These are phyloP conservation scores for Fistulifera pelliculosa DNA, from an alignment of 108 stramenopile species.

Conservation along the genomic window DNA sequence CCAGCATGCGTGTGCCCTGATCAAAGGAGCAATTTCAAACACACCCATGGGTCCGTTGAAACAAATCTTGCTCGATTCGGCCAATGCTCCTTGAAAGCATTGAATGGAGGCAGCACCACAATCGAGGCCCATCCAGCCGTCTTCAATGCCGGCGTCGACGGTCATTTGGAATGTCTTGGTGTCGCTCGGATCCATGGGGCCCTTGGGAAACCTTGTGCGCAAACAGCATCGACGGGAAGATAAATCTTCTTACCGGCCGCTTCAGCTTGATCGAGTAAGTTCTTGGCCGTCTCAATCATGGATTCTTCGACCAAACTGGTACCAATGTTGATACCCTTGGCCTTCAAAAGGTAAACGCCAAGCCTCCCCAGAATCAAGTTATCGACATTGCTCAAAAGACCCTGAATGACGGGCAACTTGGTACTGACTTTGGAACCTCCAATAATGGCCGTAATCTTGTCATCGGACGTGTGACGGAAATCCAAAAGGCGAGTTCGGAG, in stretches of 20 bases:
- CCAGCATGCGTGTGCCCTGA: conserved; percentile 78
- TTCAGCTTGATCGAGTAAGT: conserved; percentile 54
- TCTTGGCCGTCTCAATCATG: conserved; percentile 85
- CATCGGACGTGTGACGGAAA: conserved; percentile 17
- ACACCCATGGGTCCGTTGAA: conserved; percentile 98
- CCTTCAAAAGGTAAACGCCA: conserved; percentile 97
- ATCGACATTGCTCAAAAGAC: conserved; percentile 84
- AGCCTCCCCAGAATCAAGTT: conserved; percentile 88
- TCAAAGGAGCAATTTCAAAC: conserved; percentile 90
- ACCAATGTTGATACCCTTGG: conserved; percentile 68
- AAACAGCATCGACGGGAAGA: conserved; percentile 88
- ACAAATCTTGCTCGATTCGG: conserved; percentile 63
- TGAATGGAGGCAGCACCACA: conserved; percentile 82
- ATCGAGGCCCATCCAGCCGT: conserved; percentile 97
- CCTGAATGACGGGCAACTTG: conserved; percentile 90
- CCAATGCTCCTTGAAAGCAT: conserved; percentile 49
- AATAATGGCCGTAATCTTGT: conserved; percentile 59
- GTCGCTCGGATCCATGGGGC: conserved; percentile 29
- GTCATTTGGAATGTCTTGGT: conserved; percentile 69
- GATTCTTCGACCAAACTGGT: conserved; percentile 83
- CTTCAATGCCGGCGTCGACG: conserved; percentile 53
- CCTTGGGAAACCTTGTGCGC: conserved; percentile 56
- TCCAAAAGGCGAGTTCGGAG: conserved; percentile 40
- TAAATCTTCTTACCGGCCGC: conserved; percentile 56
- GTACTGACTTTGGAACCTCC: conserved; percentile 98